Conservation (phyloP, 164 flowering plant species). For the Tetracentron sinense region DNA sequence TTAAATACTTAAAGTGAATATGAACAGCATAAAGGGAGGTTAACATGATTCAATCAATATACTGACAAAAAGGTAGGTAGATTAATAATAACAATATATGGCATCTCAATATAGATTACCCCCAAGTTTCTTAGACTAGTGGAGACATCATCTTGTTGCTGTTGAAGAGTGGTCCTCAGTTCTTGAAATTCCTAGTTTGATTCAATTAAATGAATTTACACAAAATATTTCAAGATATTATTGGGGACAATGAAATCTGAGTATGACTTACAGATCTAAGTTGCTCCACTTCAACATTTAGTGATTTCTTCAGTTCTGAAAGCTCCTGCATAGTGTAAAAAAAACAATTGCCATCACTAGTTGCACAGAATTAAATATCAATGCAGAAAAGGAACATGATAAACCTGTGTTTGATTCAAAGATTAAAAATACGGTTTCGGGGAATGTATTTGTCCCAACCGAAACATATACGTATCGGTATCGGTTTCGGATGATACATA, state of each 20-base stretch:
- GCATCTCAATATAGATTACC: constrained; percentile 25
- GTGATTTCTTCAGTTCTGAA: constrained; percentile 69
- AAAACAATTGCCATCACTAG: constrained; percentile 1
- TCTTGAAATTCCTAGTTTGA: too few relatives aligned
- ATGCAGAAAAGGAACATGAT: background rate
- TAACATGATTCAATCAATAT: background rate
- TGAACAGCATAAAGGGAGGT: background rate
- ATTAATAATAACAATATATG: background rate
- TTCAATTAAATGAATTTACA: too few relatives aligned
- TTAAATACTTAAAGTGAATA: background rate
- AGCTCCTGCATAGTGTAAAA: constrained; percentile 55
- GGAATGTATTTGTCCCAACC: too few relatives aligned
- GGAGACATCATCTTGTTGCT: constrained; percentile 87
- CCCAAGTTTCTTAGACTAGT: constrained; percentile 58
- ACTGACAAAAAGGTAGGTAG: background rate
- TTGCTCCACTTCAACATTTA: constrained; percentile 81
- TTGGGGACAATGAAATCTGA: background rate
- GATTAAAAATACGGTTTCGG: too few relatives aligned
- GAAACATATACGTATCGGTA: too few relatives aligned
- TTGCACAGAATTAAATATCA: background rate
- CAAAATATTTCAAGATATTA: background rate
- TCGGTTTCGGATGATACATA: too few relatives aligned
- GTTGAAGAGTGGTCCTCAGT: constrained; percentile 73
- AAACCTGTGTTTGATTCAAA: too few relatives aligned
- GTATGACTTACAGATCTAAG: constrained; percentile 59